Conservation (phyloP, 2,329 filamentous ascomycete species). For the Colletotrichum acutatum region DNA sequence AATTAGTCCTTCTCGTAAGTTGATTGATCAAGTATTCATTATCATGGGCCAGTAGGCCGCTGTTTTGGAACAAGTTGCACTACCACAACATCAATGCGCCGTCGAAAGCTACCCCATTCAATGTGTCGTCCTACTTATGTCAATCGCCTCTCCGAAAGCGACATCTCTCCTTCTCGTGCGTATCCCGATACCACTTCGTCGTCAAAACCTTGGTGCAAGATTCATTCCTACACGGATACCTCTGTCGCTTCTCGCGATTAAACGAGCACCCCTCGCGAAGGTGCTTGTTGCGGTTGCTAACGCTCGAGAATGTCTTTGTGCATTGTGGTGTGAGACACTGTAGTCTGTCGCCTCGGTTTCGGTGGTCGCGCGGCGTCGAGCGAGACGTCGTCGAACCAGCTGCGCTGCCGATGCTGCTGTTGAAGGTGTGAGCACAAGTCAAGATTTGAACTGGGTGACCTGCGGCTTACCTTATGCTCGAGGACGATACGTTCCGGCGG, state of each 20-base stretch:
- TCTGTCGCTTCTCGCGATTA: constrained; percentile 35
- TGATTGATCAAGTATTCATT: no score
- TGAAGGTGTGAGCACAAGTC: background rate
- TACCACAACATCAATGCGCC: background rate
- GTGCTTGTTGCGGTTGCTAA: constrained; percentile 47
- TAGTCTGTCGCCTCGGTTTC: constrained; percentile 7
- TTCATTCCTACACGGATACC: constrained; percentile 41
- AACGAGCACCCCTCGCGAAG: constrained; percentile 42
- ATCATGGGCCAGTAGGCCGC: background rate
- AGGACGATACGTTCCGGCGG: constrained; percentile 16
- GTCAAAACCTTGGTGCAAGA: constrained; percentile 40
- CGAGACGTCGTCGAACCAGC: background rate
- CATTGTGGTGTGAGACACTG: constrained; percentile 38
- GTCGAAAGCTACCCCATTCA: background rate
- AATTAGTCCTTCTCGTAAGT: no score
- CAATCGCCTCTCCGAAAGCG: constrained; percentile 32
- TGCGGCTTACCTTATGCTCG: constrained; percentile 18
- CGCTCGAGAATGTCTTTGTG: constrained; percentile 43
- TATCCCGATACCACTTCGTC: constrained; percentile 44
- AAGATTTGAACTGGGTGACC: no score
- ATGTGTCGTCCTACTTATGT: background rate
- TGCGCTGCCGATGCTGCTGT: constrained; percentile 10
- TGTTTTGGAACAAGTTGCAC: background rate
- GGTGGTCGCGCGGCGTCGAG: constrained; percentile 13
- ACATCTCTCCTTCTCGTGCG: constrained; percentile 43